Base-by-base conservation (phyloP, 495 filamentous ascomycete genomes). In the Neurospora sp. region DNA sequence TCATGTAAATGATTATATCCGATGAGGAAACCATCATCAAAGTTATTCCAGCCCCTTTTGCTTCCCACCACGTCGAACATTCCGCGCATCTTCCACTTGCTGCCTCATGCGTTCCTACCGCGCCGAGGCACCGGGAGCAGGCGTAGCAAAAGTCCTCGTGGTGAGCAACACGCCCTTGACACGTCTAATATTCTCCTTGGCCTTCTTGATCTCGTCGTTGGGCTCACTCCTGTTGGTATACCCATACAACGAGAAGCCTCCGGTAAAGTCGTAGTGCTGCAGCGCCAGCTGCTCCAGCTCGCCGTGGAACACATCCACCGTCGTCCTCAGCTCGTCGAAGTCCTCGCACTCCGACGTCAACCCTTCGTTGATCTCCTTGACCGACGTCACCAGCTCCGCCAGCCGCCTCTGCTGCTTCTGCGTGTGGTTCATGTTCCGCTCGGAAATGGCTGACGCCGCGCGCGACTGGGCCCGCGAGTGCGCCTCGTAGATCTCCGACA, bases 101-200 rank as follows among this genome's bases (percentile, higher is more conserved):
- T 31, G 53, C 6, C 53, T 35, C 53, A 31, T 6, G 7, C 22
- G 53, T 16, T 16, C 10, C 53, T 61, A 61, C 53, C 53, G 53
- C 53, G 22, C 53, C 22, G 27, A 35, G 53, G 27, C 1, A 27
- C 22, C 53, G 14, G 53, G 27, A 61, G 53, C 22, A 16, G 76
- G 71, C 38, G 79, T 75, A 8, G 89, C 87, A 76, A 91, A 90
- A 73, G 83, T 89, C 78, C 89, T 85, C 20, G 94, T 90, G 84
- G 90, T 95, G 78, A 99, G 77, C 80, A 99, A 83, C 68, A 94
- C 91, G 20, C 96, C 95, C 85, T 99, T 99, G n/a, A 98, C 89
- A 74, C 93, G 88, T 69, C 94, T 84, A 73, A 99, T 97, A 78
- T 96, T 93, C 31, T 90, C 87, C 82, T 91, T 94, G 17, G 96